Evolutionary conservation across 2,329 filamentous ascomycete genomes (phyloP).

Genomic region (Elsinoe batatas): DNA sequence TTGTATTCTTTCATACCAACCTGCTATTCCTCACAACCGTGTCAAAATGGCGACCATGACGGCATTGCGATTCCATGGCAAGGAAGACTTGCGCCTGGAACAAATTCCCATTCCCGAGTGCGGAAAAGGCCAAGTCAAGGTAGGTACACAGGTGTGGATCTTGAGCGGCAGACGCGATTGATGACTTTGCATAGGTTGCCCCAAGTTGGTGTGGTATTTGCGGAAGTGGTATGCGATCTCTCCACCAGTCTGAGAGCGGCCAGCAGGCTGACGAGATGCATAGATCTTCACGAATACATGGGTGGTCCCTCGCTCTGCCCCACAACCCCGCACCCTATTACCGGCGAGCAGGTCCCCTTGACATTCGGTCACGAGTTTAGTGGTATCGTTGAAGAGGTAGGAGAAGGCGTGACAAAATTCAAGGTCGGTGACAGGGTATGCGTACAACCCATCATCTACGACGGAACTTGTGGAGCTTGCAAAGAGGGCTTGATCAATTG

Average conservation of each 20-base stretch:
- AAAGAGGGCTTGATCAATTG: constrained; percentile 44
- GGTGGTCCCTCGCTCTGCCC: constrained; percentile 35
- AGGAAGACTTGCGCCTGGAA: constrained; percentile 28
- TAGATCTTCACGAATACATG: constrained; percentile 27
- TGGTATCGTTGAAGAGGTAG: constrained; percentile 43
- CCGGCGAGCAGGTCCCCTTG: constrained; percentile 41
- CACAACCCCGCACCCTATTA: constrained; percentile 45
- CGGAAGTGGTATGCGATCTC: constrained; percentile 17
- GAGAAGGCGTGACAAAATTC: constrained; percentile 37
- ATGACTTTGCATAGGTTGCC: constrained; percentile 19
- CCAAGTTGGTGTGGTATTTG: constrained; percentile 30
- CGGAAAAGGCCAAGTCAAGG: constrained; percentile 27
- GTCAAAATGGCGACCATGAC: constrained; percentile 23
- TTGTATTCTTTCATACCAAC: background rate
- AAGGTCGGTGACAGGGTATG: constrained; percentile 40
- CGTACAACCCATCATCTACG: constrained; percentile 47
- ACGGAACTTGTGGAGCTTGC: constrained; percentile 43
- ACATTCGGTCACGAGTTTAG: constrained; percentile 47
- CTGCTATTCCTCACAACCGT: background rate
- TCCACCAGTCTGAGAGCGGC: background rate
- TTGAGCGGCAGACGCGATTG: background rate
- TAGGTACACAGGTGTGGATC: background rate
- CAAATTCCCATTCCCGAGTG: constrained; percentile 26
- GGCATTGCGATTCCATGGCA: constrained; percentile 30
- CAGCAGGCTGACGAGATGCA: background rate